A percentile compares a stretch with the other conserved stretches of the same genome.
Evolutionary conservation across 371 early-diverging fungal genomes (phyloP).

Genomic region (Gilbertella persicaria): DNA sequence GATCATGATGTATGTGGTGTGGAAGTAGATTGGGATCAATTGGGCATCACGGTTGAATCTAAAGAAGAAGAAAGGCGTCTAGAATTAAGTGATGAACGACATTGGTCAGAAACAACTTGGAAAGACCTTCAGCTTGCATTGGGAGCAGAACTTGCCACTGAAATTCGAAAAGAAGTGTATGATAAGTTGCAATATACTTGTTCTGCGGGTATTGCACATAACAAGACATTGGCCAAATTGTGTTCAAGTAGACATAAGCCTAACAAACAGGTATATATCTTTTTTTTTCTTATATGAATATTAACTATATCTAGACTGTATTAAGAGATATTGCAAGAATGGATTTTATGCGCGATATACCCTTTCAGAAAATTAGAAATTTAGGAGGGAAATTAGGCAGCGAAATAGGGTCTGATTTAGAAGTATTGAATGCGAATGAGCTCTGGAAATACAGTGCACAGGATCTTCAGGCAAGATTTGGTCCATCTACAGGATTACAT

Average conservation of each 20-base stretch:
- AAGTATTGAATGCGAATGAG: slow-evolving; percentile 54
- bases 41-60: slow-evolving; percentile 26
- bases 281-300: background rate
- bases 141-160: slow-evolving; percentile 70
- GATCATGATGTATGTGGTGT: slow-evolving; percentile 28
- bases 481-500: slow-evolving; percentile 52
- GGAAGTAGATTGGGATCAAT: slow-evolving; percentile 35
- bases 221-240: slow-evolving; percentile 84
- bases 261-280: slow-evolving; percentile 64
- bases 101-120: slow-evolving; percentile 43
- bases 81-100: slow-evolving; percentile 7
- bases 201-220: slow-evolving; percentile 84
- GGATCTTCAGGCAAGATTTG: slow-evolving; percentile 44
- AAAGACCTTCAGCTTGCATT: slow-evolving; percentile 73
- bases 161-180: slow-evolving; percentile 66
- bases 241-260: slow-evolving; percentile 88
- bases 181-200: slow-evolving; percentile 80
- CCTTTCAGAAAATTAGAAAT: slow-evolving; percentile 74
- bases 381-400: slow-evolving; percentile 91
- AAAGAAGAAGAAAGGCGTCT: slow-evolving; percentile 23
- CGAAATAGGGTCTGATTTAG: slow-evolving; percentile 63
- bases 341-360: slow-evolving; percentile 63
- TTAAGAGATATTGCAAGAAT: slow-evolving; percentile 56
- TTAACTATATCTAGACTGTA: slow-evolving; percentile 46
- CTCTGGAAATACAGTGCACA: slow-evolving; percentile 40